phyloP scores from a whole-genome alignment of 495 filamentous ascomycete species.

The Annulohypoxylon bovei region DNA sequence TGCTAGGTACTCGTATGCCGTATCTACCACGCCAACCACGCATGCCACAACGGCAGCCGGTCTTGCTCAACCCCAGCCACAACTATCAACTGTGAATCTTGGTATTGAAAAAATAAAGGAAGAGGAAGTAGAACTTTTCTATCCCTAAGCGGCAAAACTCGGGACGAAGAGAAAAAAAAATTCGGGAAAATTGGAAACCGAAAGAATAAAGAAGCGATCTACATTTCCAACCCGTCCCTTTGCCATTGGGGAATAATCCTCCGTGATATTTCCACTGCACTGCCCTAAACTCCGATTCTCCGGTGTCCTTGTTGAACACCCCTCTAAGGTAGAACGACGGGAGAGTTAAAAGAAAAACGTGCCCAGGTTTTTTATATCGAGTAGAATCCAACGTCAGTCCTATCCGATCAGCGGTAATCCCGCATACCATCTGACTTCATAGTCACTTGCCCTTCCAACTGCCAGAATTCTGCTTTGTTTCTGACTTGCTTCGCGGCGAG shows the following conservation, averaged over 20 bases:
- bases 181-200: background rate
- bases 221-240: constrained; percentile 14
- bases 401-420: background rate
- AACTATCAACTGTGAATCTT: background rate
- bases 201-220: constrained; percentile 7
- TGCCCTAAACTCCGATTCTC: constrained; percentile 20
- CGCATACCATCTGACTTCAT: background rate
- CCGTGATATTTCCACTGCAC: constrained; percentile 17
- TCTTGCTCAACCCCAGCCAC: background rate
- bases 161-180: background rate
- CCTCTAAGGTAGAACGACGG: constrained; percentile 6
- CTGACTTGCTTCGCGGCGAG: background rate
- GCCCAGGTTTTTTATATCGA: background rate
- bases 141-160: background rate
- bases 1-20: background rate
- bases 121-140: constrained; percentile 15
- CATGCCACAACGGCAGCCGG: background rate
- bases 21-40: background rate
- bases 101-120: background rate
- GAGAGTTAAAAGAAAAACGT: background rate
- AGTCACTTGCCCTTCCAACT: background rate
- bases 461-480: background rate
- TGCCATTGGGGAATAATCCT: constrained; percentile 14
- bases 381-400: background rate
- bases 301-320: background rate